Evolutionary conservation across 805 yeast genomes (phyloP).

Genomic region (Jamesozyma spencerorum): DNA sequence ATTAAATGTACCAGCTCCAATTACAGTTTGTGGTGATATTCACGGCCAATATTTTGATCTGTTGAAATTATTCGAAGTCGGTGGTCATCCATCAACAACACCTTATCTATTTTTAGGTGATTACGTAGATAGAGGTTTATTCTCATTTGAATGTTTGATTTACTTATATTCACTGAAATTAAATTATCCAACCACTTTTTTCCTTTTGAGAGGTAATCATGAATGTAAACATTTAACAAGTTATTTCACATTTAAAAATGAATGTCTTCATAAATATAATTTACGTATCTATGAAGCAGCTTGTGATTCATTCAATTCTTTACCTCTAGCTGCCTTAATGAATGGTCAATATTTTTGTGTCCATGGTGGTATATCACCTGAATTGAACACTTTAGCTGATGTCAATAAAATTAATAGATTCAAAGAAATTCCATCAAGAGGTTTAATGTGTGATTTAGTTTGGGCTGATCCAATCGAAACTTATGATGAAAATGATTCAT

Average conservation of each 20-base stretch:
- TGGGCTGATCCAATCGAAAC: conserved; percentile 97
- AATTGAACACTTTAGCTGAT: conserved; percentile 60
- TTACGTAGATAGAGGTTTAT: conserved; percentile 90
- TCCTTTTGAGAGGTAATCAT: conserved; percentile 88
- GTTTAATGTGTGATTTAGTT: conserved; percentile 85
- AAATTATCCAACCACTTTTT: conserved; percentile 62
- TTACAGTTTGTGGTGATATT: conserved; percentile 94
- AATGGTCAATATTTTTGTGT: conserved; percentile 91
- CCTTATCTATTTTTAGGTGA: conserved; percentile 84
- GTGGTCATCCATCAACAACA: conserved; percentile 76
- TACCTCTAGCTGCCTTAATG: conserved; percentile 90
- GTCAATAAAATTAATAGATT: conserved; percentile 65
- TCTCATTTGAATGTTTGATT: conserved; percentile 72
- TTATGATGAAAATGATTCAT: conserved; percentile 55
- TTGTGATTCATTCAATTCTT: conserved; percentile 68
- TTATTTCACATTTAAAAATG: conserved; percentile 86
- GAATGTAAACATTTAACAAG: conserved; percentile 90
- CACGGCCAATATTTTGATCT: conserved; percentile 93
- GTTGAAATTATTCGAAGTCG: conserved; percentile 83
- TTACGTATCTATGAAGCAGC: conserved; percentile 57
- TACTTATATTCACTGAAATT: conserved; percentile 73
- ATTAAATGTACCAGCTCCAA: conserved; percentile 78
- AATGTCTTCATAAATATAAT: conserved; percentile 79
- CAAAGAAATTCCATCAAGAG: conserved; percentile 86
- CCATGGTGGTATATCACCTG: conserved; percentile 93